Conservation (phyloP, 768 basidiomycete species). For the Coprinellus aureogranulatus region DNA sequence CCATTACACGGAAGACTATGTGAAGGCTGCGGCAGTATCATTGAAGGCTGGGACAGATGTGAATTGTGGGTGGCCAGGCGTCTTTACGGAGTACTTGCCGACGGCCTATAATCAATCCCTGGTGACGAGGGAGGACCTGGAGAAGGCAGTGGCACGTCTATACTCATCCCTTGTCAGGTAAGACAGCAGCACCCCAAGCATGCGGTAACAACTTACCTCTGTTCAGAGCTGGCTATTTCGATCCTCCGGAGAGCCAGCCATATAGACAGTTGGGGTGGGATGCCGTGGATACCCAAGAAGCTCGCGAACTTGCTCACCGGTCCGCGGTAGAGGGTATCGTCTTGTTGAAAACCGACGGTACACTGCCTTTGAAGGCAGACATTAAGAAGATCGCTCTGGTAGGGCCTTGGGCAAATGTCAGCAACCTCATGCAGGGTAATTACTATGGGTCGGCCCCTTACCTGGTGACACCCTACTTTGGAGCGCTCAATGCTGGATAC, state of each 20-base stretch:
- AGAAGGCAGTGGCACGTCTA: conserved; percentile 41
- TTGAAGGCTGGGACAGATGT: conserved; percentile 54
- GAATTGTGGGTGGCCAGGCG: conserved; percentile 41
- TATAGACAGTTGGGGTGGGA: conserved; percentile 49
- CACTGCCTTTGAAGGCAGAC: conserved; percentile 47
- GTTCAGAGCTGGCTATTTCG: conserved; percentile 55
- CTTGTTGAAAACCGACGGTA: conserved; percentile 63
- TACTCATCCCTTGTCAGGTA: conserved; percentile 56
- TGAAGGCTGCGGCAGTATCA: conserved; percentile 48
- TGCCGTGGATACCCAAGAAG: conserved; percentile 45
- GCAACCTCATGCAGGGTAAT: conserved; percentile 56
- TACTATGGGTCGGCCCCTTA: conserved; percentile 55
- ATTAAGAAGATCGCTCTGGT: conserved; percentile 54
- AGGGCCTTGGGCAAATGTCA: conserved; percentile 60
- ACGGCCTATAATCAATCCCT: conserved; percentile 48
- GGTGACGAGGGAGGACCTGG: conserved; percentile 43
- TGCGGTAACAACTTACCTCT: not conserved
- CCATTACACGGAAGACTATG: conserved; percentile 42
- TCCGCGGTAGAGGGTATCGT: conserved; percentile 56
- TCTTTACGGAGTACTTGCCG: conserved; percentile 41
- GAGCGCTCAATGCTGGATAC: conserved; percentile 46
- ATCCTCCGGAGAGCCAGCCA: conserved; percentile 47
- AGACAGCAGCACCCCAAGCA: too few relatives aligned
- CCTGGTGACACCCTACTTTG: conserved; percentile 52
- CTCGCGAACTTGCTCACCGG: conserved; percentile 48